A percentile compares a stretch with the other conserved stretches of the same genome.
Conservation (phyloP, 176 grass and related monocot species). For the Aegilops sharonensis region DNA sequence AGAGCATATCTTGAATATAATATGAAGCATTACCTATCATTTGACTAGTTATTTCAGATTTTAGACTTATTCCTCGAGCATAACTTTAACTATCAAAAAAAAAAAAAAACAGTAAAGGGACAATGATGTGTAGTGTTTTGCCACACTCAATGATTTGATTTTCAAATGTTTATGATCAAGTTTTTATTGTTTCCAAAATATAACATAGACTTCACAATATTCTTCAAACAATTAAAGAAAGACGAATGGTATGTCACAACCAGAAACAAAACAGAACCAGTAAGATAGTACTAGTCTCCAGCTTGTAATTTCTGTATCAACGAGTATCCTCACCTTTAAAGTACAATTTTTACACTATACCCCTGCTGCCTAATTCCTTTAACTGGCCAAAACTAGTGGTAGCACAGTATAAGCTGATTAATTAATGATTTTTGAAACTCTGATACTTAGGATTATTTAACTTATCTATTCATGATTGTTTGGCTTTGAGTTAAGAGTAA, state of each 20-base stretch:
- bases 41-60: background rate
- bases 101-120: background rate
- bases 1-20: background rate
- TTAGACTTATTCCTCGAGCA: background rate
- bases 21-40: background rate
- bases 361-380: background rate
- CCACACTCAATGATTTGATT: background rate
- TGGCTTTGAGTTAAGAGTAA: background rate
- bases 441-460: background rate
- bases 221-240: background rate
- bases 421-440: background rate
- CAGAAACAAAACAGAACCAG: background rate
- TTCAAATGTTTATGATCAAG: background rate
- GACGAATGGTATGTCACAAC: background rate
- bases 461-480: conserved; percentile 2
- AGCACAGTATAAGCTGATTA: background rate
- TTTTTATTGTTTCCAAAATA: background rate
- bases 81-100: background rate
- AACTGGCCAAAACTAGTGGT: background rate
- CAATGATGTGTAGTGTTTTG: background rate
- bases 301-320: background rate
- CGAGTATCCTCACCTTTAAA: background rate
- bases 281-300: background rate
- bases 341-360: background rate
- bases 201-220: background rate